phyloP scores from a whole-genome alignment of 352 stramenopile genomes.

The Globisporangium nodosum region DNA sequence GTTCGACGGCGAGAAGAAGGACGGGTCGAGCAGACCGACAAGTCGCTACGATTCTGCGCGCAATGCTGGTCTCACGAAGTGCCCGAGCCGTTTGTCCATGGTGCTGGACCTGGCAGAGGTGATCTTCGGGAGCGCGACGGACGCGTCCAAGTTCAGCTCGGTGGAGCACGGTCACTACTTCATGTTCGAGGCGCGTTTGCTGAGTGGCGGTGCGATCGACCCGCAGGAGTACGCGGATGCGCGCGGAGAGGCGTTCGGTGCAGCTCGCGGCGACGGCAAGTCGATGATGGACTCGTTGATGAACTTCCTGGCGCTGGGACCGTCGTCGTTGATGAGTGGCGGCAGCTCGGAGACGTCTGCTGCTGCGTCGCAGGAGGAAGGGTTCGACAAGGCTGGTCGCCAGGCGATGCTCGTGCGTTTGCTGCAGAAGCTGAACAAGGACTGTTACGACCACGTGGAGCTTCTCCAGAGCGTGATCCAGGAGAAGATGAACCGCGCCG shows the following conservation, averaged over 20 bases:
- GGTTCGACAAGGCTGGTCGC: constrained; percentile 76
- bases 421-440: constrained; percentile 78
- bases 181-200: constrained; percentile 85
- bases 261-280: constrained; percentile 29
- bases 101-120: constrained; percentile 78
- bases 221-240: constrained; percentile 77
- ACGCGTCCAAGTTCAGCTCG: constrained; percentile 55
- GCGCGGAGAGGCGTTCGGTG: constrained; percentile 45
- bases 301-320: constrained; percentile 81
- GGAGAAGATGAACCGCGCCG: constrained; percentile 80
- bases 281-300: constrained; percentile 88
- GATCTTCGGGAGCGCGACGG: constrained; percentile 48
- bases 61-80: constrained; percentile 68
- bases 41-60: constrained; percentile 76
- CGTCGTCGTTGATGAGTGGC: constrained; percentile 52
- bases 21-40: constrained; percentile 26
- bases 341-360: constrained; percentile 13
- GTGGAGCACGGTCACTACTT: constrained; percentile 86
- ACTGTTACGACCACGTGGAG: constrained; percentile 72
- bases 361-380: constrained; percentile 71
- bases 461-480: constrained; percentile 64
- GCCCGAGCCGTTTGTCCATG: constrained; percentile 77
- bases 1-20: constrained; percentile 81
- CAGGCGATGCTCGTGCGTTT: constrained; percentile 82
- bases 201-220: constrained; percentile 81